These are phyloP conservation scores for Kodamaea nitidulidarum DNA, from an alignment of 805 yeast genomes.

Conservation along the genomic window DNA sequence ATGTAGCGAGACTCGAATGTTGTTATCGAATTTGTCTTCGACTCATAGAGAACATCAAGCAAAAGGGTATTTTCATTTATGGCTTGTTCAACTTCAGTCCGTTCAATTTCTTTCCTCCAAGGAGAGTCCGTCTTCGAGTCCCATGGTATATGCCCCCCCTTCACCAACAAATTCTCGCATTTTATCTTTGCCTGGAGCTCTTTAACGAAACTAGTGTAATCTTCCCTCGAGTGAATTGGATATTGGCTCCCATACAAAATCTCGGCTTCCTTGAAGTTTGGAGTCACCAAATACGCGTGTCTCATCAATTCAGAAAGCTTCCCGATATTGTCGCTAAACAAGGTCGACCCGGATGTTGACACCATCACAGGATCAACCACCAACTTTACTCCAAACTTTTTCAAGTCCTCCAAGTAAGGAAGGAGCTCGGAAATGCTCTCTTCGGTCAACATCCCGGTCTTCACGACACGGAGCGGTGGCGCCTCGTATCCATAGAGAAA, in stretches of 20 bases:
- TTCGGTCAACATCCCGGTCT: constrained; percentile 71
- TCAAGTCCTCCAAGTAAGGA: constrained; percentile 29
- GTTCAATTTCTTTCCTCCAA: constrained; percentile 7
- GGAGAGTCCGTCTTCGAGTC: constrained; percentile 13
- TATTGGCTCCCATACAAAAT: constrained; percentile 30
- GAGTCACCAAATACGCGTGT: constrained; percentile 62
- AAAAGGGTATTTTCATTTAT: too few relatives aligned
- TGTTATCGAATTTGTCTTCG: constrained; percentile 29
- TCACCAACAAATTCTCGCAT: constrained; percentile 56
- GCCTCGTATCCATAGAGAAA: constrained; percentile 34
- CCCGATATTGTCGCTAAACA: constrained; percentile 49
- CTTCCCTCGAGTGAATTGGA: constrained; percentile 33
- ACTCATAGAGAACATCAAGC: constrained; percentile 52
- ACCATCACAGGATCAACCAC: constrained; percentile 84
- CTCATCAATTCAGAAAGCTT: constrained; percentile 40
- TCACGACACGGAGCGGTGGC: constrained; percentile 54
- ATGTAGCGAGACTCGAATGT: constrained; percentile 46
- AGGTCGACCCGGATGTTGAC: constrained; percentile 68
- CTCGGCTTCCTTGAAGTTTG: constrained; percentile 67
- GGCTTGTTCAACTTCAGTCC: not conserved
- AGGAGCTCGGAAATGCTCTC: constrained; percentile 50
- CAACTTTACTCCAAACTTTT: constrained; percentile 28
- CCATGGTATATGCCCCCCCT: constrained; percentile 77
- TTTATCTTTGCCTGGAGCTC: constrained; percentile 26
- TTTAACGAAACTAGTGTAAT: constrained; percentile 22